Base-by-base conservation (phyloP, 2,329 filamentous ascomycete genomes). In the Lecanicillium sp. region DNA sequence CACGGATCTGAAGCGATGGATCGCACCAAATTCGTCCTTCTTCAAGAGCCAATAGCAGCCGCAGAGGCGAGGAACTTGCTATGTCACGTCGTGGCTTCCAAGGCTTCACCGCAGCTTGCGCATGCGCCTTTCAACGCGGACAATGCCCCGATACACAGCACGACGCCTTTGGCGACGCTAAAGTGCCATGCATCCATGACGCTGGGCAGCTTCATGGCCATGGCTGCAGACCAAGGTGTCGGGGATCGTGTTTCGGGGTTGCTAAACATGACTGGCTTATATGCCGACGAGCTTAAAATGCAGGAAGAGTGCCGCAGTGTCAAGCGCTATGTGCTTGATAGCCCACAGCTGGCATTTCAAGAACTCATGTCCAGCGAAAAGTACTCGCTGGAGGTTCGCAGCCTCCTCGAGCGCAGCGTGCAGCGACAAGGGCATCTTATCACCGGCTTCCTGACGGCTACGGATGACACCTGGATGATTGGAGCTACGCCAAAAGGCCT, bases 1-100 rank as follows among this genome's bases (percentile, higher is more conserved):
- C 13, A 17, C 8, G 14, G 17, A 12, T 29, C 13, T 35, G 31
- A 14, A 14, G 18, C 13, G 7, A 41, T 41, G 39, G 37, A 17
- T 17, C 30, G 36, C 27, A 18, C 32, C 19, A 42, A 38, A 20
- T 42, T 42, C 22, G 20, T 39, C 5, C 40, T 42, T n/a, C 36
- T 42, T 11, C 27, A 35, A 8, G 36, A 42, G 36, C 12, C 36
- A 15, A 39, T 42, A 14, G 15, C 40, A 28, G 40, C 36, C 1
- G 19, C 36, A 7, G 36, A 39, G 8, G 40, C 40, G 3, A 28
- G 36, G 4, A 39, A 39, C 17, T 11, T 42, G 7, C 11, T 42
- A 9, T 42, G 40, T 12, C 31, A 32, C 8, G 40, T 42, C 19
- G 40, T 42, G 10, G 40, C 28, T 17, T 42, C 40, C 31, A 42